Evolutionary conservation across 371 early-diverging fungal species (phyloP).

Genomic region (Rhizopus delemar): DNA sequence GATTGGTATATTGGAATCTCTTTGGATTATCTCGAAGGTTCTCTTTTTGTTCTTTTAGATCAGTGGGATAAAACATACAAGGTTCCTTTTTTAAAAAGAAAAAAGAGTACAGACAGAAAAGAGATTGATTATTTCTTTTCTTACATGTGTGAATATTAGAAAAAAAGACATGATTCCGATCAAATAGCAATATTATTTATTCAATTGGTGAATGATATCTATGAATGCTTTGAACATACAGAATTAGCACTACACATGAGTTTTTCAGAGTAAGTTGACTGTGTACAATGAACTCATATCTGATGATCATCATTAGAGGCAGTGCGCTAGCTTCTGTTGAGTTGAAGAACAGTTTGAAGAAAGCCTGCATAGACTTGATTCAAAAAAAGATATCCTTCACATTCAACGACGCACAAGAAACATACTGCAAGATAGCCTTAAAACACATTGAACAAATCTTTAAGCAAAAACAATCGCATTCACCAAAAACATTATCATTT

Average conservation of each 20-base stretch:
- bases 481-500: constrained; percentile 2
- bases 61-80: constrained; percentile 19
- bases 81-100: background rate
- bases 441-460: constrained; percentile 5
- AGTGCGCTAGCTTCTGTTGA: constrained; percentile 14
- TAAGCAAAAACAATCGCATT: background rate
- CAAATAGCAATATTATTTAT: constrained; percentile 7
- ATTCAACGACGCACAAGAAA: constrained; percentile 5
- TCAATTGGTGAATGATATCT: constrained; percentile 10
- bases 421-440: constrained; percentile 9
- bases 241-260: constrained; percentile 8
- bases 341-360: constrained; percentile 15
- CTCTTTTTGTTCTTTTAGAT: constrained; percentile 8
- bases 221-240: constrained; percentile 14
- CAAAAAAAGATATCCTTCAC: constrained; percentile 5
- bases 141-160: constrained; percentile 6
- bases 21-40: constrained; percentile 20
- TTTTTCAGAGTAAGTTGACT: constrained; percentile 15
- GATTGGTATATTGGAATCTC: constrained; percentile 23
- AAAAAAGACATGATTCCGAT: constrained; percentile 10
- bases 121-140: background rate
- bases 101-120: background rate
- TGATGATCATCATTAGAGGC: constrained; percentile 6
- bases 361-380: constrained; percentile 11
- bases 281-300: background rate